Percentiles rank a stretch among this genome's conserved stretches.
Evolutionary conservation across 768 basidiomycete genomes (phyloP).

Genomic region (Stropharia rugosoannulata): DNA sequence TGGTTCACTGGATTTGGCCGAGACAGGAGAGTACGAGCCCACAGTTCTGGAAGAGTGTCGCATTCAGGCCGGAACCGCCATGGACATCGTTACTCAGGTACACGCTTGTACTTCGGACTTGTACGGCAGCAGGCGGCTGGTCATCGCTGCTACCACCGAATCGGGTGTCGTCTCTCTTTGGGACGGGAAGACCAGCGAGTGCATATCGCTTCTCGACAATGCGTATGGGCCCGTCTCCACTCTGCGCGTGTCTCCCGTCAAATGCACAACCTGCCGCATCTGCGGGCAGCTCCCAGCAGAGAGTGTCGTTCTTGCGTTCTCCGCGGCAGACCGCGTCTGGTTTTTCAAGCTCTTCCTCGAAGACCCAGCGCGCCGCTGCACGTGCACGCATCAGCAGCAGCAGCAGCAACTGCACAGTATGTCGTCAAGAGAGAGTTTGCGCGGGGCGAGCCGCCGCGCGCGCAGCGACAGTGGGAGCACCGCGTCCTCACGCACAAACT

Average conservation of each 20-base stretch:
- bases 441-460: constrained; percentile 45
- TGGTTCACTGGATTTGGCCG: constrained; percentile 63
- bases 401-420: constrained; percentile 34
- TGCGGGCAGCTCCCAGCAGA: constrained; percentile 72
- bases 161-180: constrained; percentile 73
- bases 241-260: constrained; percentile 59
- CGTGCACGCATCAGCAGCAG: constrained; percentile 53
- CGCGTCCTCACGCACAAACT: constrained; percentile 36
- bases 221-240: constrained; percentile 55
- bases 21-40: constrained; percentile 45
- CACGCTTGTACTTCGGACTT: constrained; percentile 54
- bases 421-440: constrained; percentile 38
- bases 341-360: constrained; percentile 65
- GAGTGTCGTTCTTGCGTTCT: constrained; percentile 64
- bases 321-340: constrained; percentile 59
- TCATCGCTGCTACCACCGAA: constrained; percentile 64
- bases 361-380: constrained; percentile 61
- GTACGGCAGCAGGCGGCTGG: constrained; percentile 45
- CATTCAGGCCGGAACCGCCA: constrained; percentile 57
- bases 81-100: constrained; percentile 52
- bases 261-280: constrained; percentile 56
- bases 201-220: constrained; percentile 61
- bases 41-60: constrained; percentile 43
- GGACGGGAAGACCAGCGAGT: constrained; percentile 67
- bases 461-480: constrained; percentile 57